These are phyloP conservation scores for Acer campestre DNA, from an alignment of 345 rosid species.

Conservation along the genomic window DNA sequence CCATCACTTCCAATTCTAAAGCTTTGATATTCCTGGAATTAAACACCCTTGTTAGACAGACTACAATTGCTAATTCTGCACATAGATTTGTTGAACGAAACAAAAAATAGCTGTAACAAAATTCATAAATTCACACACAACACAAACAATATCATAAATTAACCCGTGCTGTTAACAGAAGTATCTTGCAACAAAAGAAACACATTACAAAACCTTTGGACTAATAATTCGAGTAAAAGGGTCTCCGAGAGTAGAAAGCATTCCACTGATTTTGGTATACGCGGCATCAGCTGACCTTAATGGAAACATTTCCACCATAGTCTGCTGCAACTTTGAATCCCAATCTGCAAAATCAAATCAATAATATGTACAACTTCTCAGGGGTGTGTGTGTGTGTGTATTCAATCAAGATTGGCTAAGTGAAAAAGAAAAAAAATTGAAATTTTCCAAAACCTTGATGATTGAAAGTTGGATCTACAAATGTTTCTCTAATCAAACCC, in stretches of 20 bases:
- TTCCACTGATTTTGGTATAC: slow-evolving; percentile 64
- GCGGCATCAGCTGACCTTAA: slow-evolving; percentile 82
- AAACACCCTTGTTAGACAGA: slow-evolving; percentile 5
- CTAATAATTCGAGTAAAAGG: slow-evolving; percentile 89
- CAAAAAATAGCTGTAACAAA: not conserved
- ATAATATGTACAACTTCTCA: not conserved
- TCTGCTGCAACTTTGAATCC: slow-evolving; percentile 87
- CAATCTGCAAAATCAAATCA: slow-evolving; percentile 54
- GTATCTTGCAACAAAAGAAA: not conserved
- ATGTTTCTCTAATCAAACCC: slow-evolving; percentile 91
- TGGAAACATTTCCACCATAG: slow-evolving; percentile 90
- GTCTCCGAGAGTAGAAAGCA: slow-evolving; percentile 95
- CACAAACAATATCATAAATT: not conserved
- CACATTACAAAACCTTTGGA: slow-evolving; percentile 61
- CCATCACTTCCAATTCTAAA: slow-evolving; percentile 91
- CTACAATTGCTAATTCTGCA: not conserved
- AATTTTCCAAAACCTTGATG: slow-evolving; percentile 63
- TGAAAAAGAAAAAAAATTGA: not conserved
- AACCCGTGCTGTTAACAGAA: not conserved
- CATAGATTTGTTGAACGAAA: not conserved
- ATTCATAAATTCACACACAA: not conserved
- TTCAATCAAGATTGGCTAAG: not conserved
- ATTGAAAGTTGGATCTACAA: slow-evolving; percentile 82
- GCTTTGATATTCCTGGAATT: slow-evolving; percentile 80
- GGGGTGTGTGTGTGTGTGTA: not conserved